A percentile compares a stretch with the other conserved stretches of the same genome.
These are phyloP conservation scores for Prototheca cutis DNA, from an alignment of 163 green algal genomes.

Conservation along the genomic window DNA sequence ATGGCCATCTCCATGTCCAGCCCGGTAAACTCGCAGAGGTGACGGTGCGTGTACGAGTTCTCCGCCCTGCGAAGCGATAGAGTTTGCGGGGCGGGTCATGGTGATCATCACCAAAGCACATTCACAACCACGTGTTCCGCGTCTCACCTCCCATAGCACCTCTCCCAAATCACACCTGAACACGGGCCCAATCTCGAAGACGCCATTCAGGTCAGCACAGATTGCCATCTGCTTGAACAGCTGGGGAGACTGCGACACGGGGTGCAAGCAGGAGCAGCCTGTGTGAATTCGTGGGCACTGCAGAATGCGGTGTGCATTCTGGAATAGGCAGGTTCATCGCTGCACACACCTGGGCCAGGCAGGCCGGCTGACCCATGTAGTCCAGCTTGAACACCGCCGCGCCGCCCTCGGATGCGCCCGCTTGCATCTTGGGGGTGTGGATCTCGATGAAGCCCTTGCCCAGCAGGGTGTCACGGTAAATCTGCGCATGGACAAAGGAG, in stretches of 20 bases:
- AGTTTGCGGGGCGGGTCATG: neutral
- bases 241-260: constrained; percentile 86
- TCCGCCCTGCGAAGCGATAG: constrained; percentile 60
- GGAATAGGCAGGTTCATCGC: no score
- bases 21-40: constrained; percentile 98
- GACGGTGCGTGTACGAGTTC: constrained; percentile 91
- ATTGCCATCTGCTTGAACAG: constrained; percentile 99
- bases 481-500: constrained; percentile 29
- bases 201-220: constrained; percentile 73
- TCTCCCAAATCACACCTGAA: constrained; percentile 77
- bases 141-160: no score
- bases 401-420: constrained; percentile 71
- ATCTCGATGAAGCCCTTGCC: constrained; percentile 86
- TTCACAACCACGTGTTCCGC: no score
- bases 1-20: constrained; percentile 99
- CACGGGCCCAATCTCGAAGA: constrained; percentile 95
- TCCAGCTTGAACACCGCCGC: constrained; percentile 78
- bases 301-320: no score
- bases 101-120: neutral
- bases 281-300: no score
- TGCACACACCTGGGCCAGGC: constrained; percentile 81
- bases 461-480: constrained; percentile 80
- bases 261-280: no score
- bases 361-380: constrained; percentile 88
- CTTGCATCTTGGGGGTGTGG: constrained; percentile 95